Evolutionary conservation across 257 asterid species (phyloP).

Genomic region (Lithospermum erythrorhizon): DNA sequence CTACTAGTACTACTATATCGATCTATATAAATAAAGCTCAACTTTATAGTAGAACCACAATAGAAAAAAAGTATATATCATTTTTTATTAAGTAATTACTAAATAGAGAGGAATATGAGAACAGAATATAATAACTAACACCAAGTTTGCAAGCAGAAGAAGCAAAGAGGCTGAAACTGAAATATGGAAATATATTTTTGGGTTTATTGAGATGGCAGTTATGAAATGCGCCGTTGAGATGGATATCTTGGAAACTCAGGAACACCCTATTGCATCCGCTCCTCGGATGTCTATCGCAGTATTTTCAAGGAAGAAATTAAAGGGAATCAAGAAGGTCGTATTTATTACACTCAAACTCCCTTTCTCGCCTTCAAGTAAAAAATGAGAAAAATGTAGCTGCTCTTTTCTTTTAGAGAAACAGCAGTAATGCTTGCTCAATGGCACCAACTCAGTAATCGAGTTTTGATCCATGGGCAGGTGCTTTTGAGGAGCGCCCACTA

Average conservation of each 20-base stretch:
- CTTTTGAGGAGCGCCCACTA: too few relatives aligned
- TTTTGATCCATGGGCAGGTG: too few relatives aligned
- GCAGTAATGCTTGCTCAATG: slow-evolving; percentile 49
- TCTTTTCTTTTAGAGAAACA: slow-evolving; percentile 39
- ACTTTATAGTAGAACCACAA: too few relatives aligned
- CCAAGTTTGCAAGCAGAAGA: too few relatives aligned
- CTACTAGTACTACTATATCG: too few relatives aligned
- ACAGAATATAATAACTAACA: too few relatives aligned
- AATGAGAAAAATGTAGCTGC: slow-evolving; percentile 23
- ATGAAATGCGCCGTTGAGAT: slow-evolving; percentile 66
- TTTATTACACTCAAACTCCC: slow-evolving; percentile 38
- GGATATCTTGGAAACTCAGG: slow-evolving; percentile 32
- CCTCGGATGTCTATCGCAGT: slow-evolving; percentile 36
- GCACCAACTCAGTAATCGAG: slow-evolving; percentile 36
- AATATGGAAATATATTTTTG: slow-evolving; percentile 46
- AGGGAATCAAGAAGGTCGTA: not conserved
- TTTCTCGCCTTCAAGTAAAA: slow-evolving; percentile 27
- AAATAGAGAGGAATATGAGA: too few relatives aligned
- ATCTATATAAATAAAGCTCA: too few relatives aligned
- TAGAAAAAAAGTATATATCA: too few relatives aligned
- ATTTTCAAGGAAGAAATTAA: slow-evolving; percentile 25
- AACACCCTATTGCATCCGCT: slow-evolving; percentile 25
- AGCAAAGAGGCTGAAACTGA: slow-evolving; percentile 31
- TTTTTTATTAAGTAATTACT: too few relatives aligned
- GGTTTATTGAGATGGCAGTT: slow-evolving; percentile 55